Evolutionary conservation across 1,139 yeast genomes (phyloP).

Genomic region (Saccharomycopsis phalli): DNA sequence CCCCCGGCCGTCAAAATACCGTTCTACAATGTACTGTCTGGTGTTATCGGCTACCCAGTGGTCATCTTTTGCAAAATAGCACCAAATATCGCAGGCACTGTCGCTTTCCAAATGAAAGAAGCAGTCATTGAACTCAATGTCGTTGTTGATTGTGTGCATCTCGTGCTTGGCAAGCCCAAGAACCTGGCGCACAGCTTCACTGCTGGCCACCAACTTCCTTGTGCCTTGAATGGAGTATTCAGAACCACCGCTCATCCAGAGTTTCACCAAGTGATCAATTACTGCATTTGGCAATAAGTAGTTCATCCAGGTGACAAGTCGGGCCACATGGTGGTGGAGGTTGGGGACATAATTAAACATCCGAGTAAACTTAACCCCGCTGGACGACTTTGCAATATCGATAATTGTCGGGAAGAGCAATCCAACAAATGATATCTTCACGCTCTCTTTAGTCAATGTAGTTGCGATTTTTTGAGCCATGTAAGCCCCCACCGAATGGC

Average conservation of each 20-base stretch:
- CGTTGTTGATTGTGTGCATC: slow-evolving; percentile 38
- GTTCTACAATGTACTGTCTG: slow-evolving; percentile 33
- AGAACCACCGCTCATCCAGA: background rate
- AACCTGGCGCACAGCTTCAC: slow-evolving; percentile 40
- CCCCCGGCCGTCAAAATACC: slow-evolving; percentile 22
- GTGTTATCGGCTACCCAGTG: slow-evolving; percentile 53
- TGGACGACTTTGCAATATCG: slow-evolving; percentile 43
- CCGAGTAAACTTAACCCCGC: slow-evolving; percentile 36
- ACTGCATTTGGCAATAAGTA: slow-evolving; percentile 4
- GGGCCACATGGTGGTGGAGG: slow-evolving; percentile 20
- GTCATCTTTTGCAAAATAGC: slow-evolving; percentile 46
- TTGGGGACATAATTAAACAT: slow-evolving; percentile 31
- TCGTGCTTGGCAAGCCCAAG: slow-evolving; percentile 52
- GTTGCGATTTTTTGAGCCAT: slow-evolving; percentile 41
- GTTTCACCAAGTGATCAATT: slow-evolving; percentile 18
- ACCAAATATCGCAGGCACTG: slow-evolving; percentile 36
- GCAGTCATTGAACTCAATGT: slow-evolving; percentile 37
- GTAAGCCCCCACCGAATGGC: slow-evolving; percentile 60
- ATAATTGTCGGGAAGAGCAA: slow-evolving; percentile 56
- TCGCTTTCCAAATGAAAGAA: slow-evolving; percentile 33
- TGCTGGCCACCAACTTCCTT: slow-evolving; percentile 32
- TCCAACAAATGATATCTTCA: slow-evolving; percentile 40
- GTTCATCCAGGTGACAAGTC: slow-evolving; percentile 14
- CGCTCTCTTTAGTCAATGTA: slow-evolving; percentile 21
- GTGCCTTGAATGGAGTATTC: slow-evolving; percentile 32